Percentiles rank a stretch among this genome's conserved stretches.
These are phyloP conservation scores for Globisporangium spiculum DNA, from an alignment of 352 stramenopile genomes.

Conservation along the genomic window DNA sequence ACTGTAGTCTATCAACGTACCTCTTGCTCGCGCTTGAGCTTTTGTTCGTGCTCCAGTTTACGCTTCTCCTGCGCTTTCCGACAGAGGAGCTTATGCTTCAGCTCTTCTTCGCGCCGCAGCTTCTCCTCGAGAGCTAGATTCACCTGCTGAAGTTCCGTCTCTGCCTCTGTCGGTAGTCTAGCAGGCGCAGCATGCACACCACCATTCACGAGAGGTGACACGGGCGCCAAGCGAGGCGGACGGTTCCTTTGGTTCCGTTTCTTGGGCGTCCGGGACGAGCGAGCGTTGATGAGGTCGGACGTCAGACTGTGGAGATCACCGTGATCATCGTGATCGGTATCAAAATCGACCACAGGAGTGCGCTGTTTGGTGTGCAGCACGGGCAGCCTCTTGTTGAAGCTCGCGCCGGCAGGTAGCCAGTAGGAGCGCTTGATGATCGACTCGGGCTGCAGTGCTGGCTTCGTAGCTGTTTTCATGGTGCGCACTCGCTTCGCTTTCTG, in stretches of 20 bases:
- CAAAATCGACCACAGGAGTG: background rate
- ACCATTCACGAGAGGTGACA: constrained; percentile 16
- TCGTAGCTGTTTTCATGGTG: background rate
- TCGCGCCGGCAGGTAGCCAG: constrained; percentile 58
- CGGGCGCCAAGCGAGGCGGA: constrained; percentile 36
- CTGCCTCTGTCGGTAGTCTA: background rate
- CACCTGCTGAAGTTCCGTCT: constrained; percentile 9
- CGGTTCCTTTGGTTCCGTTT: constrained; percentile 46
- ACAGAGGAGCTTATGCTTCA: constrained; percentile 42
- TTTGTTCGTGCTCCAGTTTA: constrained; percentile 33
- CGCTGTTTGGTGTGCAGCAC: constrained; percentile 26
- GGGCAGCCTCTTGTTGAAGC: constrained; percentile 38
- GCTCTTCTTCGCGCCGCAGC: constrained; percentile 36
- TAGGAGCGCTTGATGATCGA: constrained; percentile 56
- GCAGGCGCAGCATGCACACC: background rate
- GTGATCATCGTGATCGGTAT: constrained; percentile 3
- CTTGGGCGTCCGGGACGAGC: constrained; percentile 30
- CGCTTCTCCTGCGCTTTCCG: constrained; percentile 37
- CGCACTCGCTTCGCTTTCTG: background rate
- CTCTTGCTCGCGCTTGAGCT: constrained; percentile 32
- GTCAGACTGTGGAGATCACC: constrained; percentile 6
- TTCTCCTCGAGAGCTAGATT: constrained; percentile 25
- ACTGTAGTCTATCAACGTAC: constrained; percentile 15
- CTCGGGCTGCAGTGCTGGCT: background rate
- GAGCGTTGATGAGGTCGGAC: constrained; percentile 17